phyloP scores from a whole-genome alignment of 192 early-diverging fungal genomes.

The Lunasporangiospora selenospora region DNA sequence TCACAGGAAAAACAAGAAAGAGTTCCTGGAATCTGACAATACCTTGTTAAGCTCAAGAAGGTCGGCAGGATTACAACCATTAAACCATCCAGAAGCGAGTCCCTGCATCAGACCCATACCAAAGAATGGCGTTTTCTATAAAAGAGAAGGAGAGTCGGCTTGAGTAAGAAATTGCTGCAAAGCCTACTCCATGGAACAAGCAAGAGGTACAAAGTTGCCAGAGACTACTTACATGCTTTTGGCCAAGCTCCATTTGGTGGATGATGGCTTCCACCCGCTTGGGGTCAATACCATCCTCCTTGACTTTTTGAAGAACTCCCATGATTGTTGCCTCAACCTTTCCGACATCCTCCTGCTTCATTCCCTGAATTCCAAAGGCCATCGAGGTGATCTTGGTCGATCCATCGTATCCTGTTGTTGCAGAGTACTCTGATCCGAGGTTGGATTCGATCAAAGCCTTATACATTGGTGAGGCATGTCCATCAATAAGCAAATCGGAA shows the following conservation, averaged over 20 bases:
- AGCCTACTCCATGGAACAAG: too few species aligned
- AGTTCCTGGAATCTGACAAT: not conserved
- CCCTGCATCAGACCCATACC: slow-evolving; percentile 83
- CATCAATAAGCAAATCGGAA: slow-evolving; percentile 83
- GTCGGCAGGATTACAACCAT: slow-evolving; percentile 85
- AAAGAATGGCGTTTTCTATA: slow-evolving; percentile 84
- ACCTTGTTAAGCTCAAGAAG: slow-evolving; percentile 81
- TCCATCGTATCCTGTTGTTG: slow-evolving; percentile 90
- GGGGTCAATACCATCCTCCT: slow-evolving; percentile 78
- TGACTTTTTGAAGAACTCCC: slow-evolving; percentile 70
- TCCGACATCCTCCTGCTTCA: slow-evolving; percentile 69
- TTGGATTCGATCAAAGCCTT: slow-evolving; percentile 91
- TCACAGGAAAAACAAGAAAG: not conserved
- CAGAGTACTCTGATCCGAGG: slow-evolving; percentile 88
- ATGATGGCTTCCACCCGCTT: slow-evolving; percentile 83
- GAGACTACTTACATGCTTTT: slow-evolving; percentile 75
- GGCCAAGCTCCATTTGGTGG: slow-evolving; percentile 88
- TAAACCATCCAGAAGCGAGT: slow-evolving; percentile 85
- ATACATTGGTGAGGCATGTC: slow-evolving; percentile 92
- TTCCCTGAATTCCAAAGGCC: slow-evolving; percentile 90
- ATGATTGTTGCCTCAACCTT: slow-evolving; percentile 74
- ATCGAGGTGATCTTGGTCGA: slow-evolving; percentile 71
- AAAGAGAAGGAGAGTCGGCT: not conserved
- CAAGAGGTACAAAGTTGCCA: not conserved
- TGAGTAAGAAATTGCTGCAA: not conserved